A percentile compares a stretch with the other conserved stretches of the same genome.
Evolutionary conservation across 495 filamentous ascomycete genomes (phyloP).

Genomic region (Barbatosphaeria neglecta): DNA sequence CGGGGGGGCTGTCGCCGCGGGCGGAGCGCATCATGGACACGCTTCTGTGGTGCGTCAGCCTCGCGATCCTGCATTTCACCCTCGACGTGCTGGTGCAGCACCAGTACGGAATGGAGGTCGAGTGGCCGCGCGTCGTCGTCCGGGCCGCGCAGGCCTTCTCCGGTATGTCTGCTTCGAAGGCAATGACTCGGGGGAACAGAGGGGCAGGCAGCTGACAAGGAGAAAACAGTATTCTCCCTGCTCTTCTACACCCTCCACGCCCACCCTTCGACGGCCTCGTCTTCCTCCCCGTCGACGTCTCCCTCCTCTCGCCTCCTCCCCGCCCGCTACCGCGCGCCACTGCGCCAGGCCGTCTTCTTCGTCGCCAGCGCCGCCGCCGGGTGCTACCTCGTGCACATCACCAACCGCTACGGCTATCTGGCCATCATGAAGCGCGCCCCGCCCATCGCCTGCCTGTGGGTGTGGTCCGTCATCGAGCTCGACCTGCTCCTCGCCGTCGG

Average conservation of each 20-base stretch:
- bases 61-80: slow-evolving; percentile 75
- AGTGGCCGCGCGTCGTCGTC: slow-evolving; percentile 42
- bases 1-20: slow-evolving; percentile 17
- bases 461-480: slow-evolving; percentile 88
- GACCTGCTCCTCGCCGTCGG: slow-evolving; percentile 52
- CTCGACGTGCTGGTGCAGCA: slow-evolving; percentile 83
- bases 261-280: slow-evolving; percentile 37
- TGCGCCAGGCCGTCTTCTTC: slow-evolving; percentile 54
- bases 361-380: slow-evolving; percentile 44
- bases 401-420: slow-evolving; percentile 68
- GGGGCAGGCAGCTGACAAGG: slow-evolving; percentile 1
- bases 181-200: neutral
- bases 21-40: slow-evolving; percentile 46
- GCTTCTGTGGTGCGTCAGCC: slow-evolving; percentile 55
- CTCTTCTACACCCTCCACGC: slow-evolving; percentile 50
- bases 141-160: slow-evolving; percentile 38
- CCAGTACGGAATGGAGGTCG: slow-evolving; percentile 68
- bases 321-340: slow-evolving; percentile 26
- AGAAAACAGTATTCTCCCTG: slow-evolving; percentile 51
- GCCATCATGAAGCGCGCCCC: slow-evolving; percentile 88
- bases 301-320: slow-evolving; percentile 29
- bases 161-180: slow-evolving; percentile 22
- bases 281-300: slow-evolving; percentile 32
- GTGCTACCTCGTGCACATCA: slow-evolving; percentile 66
- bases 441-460: slow-evolving; percentile 79